Conservation (phyloP, 352 stramenopile genomes). For the Phytophthora citrophthora region DNA sequence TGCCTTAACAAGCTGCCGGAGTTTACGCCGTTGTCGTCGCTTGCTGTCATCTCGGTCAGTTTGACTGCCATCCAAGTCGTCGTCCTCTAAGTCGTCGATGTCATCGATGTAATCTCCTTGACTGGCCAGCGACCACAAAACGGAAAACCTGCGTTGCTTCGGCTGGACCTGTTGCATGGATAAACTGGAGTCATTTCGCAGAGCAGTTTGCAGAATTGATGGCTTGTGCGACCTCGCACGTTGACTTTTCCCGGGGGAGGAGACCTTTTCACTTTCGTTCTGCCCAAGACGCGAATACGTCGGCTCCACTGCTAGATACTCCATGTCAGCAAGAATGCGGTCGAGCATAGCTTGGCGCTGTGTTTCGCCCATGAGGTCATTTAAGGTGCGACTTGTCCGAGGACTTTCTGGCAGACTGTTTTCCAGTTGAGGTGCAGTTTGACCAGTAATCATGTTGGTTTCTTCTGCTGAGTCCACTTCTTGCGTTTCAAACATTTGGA, state of each 20-base stretch:
- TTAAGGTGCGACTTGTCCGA: slow-evolving; percentile 33
- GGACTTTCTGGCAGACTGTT: slow-evolving; percentile 18
- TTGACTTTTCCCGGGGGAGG: slow-evolving; percentile 3
- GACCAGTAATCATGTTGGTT: not conserved
- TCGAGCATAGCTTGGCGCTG: slow-evolving; percentile 68
- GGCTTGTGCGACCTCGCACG: slow-evolving; percentile 18
- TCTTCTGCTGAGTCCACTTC: slow-evolving; percentile 12
- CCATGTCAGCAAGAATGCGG: slow-evolving; percentile 73
- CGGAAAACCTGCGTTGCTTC: slow-evolving; percentile 46
- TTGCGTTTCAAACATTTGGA: slow-evolving; percentile 32
- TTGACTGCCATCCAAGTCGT: slow-evolving; percentile 12
- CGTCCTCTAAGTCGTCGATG: slow-evolving; percentile 31
- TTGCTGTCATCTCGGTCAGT: slow-evolving; percentile 21
- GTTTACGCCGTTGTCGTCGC: slow-evolving; percentile 35
- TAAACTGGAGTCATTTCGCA: slow-evolving; percentile 6
- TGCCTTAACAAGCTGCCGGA: slow-evolving; percentile 15
- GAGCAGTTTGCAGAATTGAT: slow-evolving; percentile 18
- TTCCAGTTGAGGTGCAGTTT: slow-evolving; percentile 5
- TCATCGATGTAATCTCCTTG: slow-evolving; percentile 7
- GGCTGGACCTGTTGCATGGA: slow-evolving; percentile 23
- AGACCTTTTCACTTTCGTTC: not conserved
- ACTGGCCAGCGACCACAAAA: slow-evolving; percentile 29
- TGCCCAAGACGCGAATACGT: slow-evolving; percentile 36
- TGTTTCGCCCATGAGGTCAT: slow-evolving; percentile 65
- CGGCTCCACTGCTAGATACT: slow-evolving; percentile 45